Conservation (phyloP, 2,329 filamentous ascomycete genomes). For the Colletotrichum musae region DNA sequence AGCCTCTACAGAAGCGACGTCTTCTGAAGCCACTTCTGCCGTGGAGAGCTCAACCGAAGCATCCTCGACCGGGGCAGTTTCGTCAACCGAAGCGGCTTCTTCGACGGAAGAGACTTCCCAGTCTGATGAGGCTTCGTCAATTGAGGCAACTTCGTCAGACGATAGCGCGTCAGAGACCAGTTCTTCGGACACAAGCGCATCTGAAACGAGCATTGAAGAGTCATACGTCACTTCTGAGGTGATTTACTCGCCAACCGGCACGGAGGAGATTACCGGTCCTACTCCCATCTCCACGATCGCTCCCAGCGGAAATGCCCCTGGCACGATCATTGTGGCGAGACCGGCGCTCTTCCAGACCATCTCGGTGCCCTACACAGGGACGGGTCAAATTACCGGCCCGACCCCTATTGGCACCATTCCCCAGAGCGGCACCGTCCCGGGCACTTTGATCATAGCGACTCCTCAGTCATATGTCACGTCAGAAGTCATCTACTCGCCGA, state of each 20-base stretch:
- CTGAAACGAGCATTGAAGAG: neutral
- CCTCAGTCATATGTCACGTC: neutral
- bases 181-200: neutral
- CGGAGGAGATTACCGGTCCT: conserved; percentile 4
- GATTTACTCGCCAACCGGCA: conserved; percentile 27
- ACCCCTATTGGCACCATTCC: conserved; percentile 12
- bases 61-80: neutral
- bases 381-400: conserved; percentile 3
- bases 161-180: neutral
- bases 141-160: neutral
- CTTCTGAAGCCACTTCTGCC: neutral
- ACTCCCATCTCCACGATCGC: conserved; percentile 26
- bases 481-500: neutral
- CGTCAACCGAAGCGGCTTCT: neutral
- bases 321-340: conserved; percentile 23
- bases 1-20: neutral
- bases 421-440: conserved; percentile 15
- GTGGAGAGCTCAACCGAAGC: neutral
- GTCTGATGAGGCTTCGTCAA: neutral
- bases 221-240: conserved; percentile 25
- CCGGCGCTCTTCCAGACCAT: conserved; percentile 22
- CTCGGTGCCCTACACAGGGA: conserved; percentile 7
- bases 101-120: neutral
- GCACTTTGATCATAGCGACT: conserved; percentile 19
- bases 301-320: conserved; percentile 22